A percentile compares a stretch with the other conserved stretches of the same genome.
These are phyloP conservation scores for Pseudogymnoascus verrucosus DNA, from an alignment of 2,329 filamentous ascomycete genomes.

Conservation along the genomic window DNA sequence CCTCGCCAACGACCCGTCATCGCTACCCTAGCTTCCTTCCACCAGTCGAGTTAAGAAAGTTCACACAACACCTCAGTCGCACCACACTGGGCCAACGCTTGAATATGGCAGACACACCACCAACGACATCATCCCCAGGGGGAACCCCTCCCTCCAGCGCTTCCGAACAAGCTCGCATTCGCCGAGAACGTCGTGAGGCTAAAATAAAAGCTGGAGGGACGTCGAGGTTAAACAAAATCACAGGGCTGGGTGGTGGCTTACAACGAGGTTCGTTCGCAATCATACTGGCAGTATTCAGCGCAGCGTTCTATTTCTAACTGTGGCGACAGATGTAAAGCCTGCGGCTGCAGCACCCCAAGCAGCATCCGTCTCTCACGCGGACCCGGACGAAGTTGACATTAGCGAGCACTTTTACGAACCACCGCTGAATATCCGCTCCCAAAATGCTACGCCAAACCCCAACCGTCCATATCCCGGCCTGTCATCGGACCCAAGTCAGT, in stretches of 20 bases:
- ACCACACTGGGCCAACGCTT: not conserved
- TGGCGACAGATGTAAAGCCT: slow-evolving; percentile 15
- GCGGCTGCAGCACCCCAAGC: slow-evolving; percentile 30
- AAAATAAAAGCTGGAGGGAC: slow-evolving; percentile 68
- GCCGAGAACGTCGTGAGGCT: slow-evolving; percentile 71
- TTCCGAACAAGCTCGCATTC: slow-evolving; percentile 60
- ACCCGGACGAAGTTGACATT: slow-evolving; percentile 72
- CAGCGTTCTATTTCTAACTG: slow-evolving; percentile 10
- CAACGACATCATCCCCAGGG: slow-evolving; percentile 17
- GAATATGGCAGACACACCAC: slow-evolving; percentile 24
- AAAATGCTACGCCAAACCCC: slow-evolving; percentile 21
- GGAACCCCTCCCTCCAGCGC: slow-evolving; percentile 33
- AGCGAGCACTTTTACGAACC: slow-evolving; percentile 62
- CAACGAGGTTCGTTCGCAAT: slow-evolving; percentile 32
- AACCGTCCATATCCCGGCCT: slow-evolving; percentile 23
- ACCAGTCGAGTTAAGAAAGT: not conserved
- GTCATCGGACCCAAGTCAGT: slow-evolving; percentile 18
- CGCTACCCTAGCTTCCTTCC: not conserved
- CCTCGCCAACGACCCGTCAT: slow-evolving; percentile 5
- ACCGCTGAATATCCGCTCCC: slow-evolving; percentile 34
- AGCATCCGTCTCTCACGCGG: slow-evolving; percentile 38
- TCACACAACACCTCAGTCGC: not conserved
- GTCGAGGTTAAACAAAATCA: slow-evolving; percentile 66
- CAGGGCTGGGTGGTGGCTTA: slow-evolving; percentile 56
- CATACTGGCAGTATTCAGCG: not conserved